Conservation (phyloP, 2,329 filamentous ascomycete genomes). For the Verticillium longisporum region DNA sequence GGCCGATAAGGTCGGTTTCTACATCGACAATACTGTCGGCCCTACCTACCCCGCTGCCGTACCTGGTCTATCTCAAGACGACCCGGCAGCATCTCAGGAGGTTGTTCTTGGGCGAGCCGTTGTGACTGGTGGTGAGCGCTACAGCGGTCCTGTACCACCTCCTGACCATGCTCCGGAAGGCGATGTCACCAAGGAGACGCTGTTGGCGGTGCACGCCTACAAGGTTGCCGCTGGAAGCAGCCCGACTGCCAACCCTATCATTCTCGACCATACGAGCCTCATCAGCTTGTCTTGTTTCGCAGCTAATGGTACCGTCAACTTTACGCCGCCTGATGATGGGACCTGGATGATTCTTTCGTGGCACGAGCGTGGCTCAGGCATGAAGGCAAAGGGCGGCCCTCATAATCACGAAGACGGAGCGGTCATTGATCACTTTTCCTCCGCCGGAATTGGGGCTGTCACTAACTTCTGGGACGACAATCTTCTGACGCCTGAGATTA, state of each 20-base stretch:
- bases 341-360: slow-evolving; percentile 8
- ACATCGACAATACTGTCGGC: slow-evolving; percentile 6
- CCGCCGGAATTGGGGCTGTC: slow-evolving; percentile 2
- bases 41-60: slow-evolving; percentile 7
- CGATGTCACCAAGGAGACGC: slow-evolving; percentile 5
- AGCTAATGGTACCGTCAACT: slow-evolving; percentile 3
- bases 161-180: neutral
- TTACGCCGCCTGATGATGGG: slow-evolving; percentile 5
- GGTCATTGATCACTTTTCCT: slow-evolving; percentile 8
- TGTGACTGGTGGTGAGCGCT: neutral
- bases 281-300: slow-evolving; percentile 1
- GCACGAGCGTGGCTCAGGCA: slow-evolving; percentile 3
- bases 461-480: slow-evolving; percentile 7
- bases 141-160: slow-evolving; percentile 4
- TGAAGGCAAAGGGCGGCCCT: slow-evolving; percentile 4
- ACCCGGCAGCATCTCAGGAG: slow-evolving; percentile 2
- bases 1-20: slow-evolving; percentile 2
- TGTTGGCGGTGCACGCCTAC: slow-evolving; percentile 7
- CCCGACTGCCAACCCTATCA: slow-evolving; percentile 3
- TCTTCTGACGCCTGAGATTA: slow-evolving; percentile 4
- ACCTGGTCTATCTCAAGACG: slow-evolving; percentile 3
- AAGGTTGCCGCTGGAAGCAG: neutral
- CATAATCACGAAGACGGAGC: slow-evolving; percentile 4
- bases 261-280: slow-evolving; percentile 4
- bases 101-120: neutral